Percentiles rank a stretch among this genome's conserved stretches.
These are phyloP conservation scores for Juglanconis oblonga DNA, from an alignment of 2,329 filamentous ascomycete genomes.

Conservation along the genomic window DNA sequence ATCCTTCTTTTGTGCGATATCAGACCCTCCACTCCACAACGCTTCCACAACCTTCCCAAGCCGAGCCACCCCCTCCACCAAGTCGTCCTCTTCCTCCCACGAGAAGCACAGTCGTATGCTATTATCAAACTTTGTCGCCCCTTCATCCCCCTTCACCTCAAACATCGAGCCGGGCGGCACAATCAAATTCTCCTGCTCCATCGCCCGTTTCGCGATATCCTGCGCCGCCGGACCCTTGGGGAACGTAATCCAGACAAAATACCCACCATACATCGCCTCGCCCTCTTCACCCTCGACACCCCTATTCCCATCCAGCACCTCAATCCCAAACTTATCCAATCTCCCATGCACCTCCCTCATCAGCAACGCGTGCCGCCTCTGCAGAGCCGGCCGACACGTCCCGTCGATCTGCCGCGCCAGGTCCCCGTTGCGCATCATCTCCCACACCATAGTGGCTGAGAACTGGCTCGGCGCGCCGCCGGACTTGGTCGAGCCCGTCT, in stretches of 20 bases:
- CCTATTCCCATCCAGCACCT: conserved; percentile 34
- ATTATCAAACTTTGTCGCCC: conserved; percentile 51
- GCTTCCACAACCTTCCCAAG: conserved; percentile 23
- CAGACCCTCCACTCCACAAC: neutral
- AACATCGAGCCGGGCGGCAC: conserved; percentile 70
- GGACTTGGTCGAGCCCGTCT: conserved; percentile 51
- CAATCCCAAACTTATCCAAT: conserved; percentile 62
- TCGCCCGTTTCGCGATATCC: conserved; percentile 55
- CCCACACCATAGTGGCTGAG: conserved; percentile 48
- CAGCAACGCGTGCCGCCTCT: conserved; percentile 47
- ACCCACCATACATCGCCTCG: conserved; percentile 68
- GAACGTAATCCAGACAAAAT: conserved; percentile 79
- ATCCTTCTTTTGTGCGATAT: neutral
- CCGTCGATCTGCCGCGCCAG: conserved; percentile 42
- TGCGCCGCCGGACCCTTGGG: conserved; percentile 50
- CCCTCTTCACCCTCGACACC: conserved; percentile 36
- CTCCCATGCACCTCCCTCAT: conserved; percentile 56
- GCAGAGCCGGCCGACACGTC: conserved; percentile 42
- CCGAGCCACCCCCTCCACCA: conserved; percentile 64
- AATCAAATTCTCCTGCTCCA: conserved; percentile 62
- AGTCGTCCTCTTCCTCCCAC: conserved; percentile 64
- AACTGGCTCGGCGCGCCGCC: conserved; percentile 56
- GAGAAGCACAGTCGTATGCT: conserved; percentile 68
- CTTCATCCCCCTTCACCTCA: conserved; percentile 58
- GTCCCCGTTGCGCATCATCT: conserved; percentile 43